Conservation (phyloP, 2,329 filamentous ascomycete genomes). For the Cordyceps tenuipes region DNA sequence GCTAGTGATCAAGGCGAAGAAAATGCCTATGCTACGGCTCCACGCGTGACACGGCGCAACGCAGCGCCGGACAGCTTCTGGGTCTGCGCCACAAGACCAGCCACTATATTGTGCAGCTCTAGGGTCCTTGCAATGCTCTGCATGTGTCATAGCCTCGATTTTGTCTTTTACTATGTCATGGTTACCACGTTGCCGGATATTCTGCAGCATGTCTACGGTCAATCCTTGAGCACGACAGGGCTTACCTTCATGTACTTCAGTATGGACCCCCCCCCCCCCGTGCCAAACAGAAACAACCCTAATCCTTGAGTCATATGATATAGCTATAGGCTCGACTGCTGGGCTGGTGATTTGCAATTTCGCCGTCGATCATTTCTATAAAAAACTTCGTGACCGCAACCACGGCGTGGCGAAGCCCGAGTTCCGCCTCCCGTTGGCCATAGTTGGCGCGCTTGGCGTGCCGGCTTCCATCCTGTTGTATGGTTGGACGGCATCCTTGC, state of each 20-base stretch:
- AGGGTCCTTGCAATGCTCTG: constrained; percentile 41
- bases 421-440: constrained; percentile 43
- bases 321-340: constrained; percentile 40
- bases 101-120: constrained; percentile 37
- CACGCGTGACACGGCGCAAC: too few relatives aligned
- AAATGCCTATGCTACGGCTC: too few relatives aligned
- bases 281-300: background rate
- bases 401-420: constrained; percentile 39
- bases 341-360: constrained; percentile 41
- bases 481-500: constrained; percentile 1
- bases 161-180: constrained; percentile 43
- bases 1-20: too few relatives aligned
- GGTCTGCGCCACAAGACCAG: constrained; percentile 32
- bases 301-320: background rate
- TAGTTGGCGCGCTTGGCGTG: constrained; percentile 27
- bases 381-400: constrained; percentile 33
- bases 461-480: background rate
- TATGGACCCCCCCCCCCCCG: background rate
- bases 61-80: constrained; percentile 12
- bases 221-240: constrained; percentile 43
- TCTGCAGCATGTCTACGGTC: constrained; percentile 35
- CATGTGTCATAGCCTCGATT: constrained; percentile 36
- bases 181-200: constrained; percentile 43
- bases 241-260: constrained; percentile 30
- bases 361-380: constrained; percentile 44